Evolutionary conservation across 2,329 filamentous ascomycete genomes (phyloP), one percentile per base, ranked within the genome.

Genomic region (Microcyclosporella mali): DNA sequence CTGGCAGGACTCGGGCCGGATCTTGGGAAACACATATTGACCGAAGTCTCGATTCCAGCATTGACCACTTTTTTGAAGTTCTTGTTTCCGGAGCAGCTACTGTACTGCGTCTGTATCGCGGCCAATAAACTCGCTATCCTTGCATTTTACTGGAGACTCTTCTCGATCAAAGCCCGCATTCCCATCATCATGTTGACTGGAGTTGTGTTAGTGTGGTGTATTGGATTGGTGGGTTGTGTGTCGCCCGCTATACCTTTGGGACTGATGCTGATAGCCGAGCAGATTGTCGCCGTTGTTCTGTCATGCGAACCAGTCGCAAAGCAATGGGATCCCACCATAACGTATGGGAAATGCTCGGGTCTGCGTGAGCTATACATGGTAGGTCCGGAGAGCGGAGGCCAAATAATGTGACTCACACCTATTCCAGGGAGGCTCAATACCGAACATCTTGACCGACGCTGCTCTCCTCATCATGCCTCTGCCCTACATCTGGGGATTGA

Each of bases 81-180:
- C 33, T 16, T 43, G 19, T 49, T 51, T 40, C 37, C 41, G 7
- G 46, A 47, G 12, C 46, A 51, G 36, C 37, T 48, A 17, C 18
- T 48, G 25, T 55, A 53, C 25, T 32, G 41, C 11, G 15, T 49
- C 12, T 45, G 49, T 10, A 31, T 53, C 21, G 38, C 45, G 15
- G 18, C 29, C 11, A 46, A 46, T 37, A 55, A 55, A 33, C 32
- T 45, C 4, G 49, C 51, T 6, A 45, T 55, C 17, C 49, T 55
- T 4, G 43, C 51, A 10, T 47, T 55, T 28, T 53, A 55, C 37
- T 55, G 51, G 51, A 37, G 51, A 29, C 40, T 56, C 10, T 56
- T 56, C 37, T 43, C 46, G 8, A 31, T 46, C 28, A 47, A 39
- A 33, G 33, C 39, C 19, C 36, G 46, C 15, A 16, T 49, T 7